These are phyloP conservation scores for Phanerodontia chrysosporium DNA, from an alignment of 768 basidiomycete species.

Conservation along the genomic window DNA sequence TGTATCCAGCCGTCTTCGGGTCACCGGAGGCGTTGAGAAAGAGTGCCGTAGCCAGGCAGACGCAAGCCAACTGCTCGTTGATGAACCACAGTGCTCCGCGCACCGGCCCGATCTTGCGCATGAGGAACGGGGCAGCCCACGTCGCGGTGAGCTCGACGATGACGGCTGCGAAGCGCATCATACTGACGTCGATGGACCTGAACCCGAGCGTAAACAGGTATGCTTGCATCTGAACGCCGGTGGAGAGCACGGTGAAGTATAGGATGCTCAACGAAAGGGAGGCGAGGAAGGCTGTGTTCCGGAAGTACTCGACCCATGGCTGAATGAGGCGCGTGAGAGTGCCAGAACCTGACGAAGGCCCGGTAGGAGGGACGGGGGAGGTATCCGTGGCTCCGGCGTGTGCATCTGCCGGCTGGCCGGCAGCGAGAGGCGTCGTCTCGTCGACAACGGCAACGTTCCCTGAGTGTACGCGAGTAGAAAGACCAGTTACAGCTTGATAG, in stretches of 20 bases:
- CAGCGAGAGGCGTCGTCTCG: too few relatives aligned
- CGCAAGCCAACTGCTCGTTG: conserved; percentile 25
- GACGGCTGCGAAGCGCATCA: conserved; percentile 21
- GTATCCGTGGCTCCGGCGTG: background rate
- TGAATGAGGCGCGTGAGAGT: background rate
- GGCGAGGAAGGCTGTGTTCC: conserved; percentile 21
- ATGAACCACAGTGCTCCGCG: conserved; percentile 29
- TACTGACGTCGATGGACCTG: conserved; percentile 19
- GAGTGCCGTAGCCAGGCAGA: conserved; percentile 14
- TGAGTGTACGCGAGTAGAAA: too few relatives aligned
- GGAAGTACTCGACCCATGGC: conserved; percentile 15
- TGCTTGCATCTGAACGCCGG: conserved; percentile 27
- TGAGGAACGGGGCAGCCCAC: conserved; percentile 24
- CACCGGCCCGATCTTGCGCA: conserved; percentile 22
- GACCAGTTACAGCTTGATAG: background rate
- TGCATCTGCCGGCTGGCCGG: background rate
- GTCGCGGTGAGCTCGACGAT: conserved; percentile 26
- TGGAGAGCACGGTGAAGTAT: conserved; percentile 30
- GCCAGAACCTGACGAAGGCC: background rate
- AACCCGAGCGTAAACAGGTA: conserved; percentile 25
- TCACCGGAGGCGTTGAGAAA: conserved; percentile 13
- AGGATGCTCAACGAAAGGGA: conserved; percentile 23
- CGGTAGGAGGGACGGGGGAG: background rate
- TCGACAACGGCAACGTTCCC: too few relatives aligned
- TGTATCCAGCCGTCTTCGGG: conserved; percentile 14